These are phyloP conservation scores for Xylaria sp. DNA, from an alignment of 2,329 filamentous ascomycete genomes.

Conservation along the genomic window DNA sequence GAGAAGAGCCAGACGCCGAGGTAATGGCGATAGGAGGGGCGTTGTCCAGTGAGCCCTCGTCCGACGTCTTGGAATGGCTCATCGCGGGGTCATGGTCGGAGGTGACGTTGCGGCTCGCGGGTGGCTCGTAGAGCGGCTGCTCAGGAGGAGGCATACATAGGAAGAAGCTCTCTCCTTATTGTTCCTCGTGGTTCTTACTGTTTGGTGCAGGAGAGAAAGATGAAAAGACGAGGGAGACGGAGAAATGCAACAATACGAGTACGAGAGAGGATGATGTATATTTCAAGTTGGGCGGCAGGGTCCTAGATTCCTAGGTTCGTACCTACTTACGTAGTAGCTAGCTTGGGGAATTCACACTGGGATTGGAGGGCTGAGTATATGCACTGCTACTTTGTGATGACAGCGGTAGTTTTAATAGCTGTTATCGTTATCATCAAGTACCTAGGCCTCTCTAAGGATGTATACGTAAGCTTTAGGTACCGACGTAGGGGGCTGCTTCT, in stretches of 20 bases:
- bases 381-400: neutral
- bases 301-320: neutral
- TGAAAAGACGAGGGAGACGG: neutral
- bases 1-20: constrained; percentile 18
- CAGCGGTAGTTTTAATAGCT: constrained; percentile 16
- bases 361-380: neutral
- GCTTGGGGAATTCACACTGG: neutral
- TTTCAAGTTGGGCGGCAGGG: neutral
- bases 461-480: neutral
- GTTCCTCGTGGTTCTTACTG: neutral
- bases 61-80: constrained; percentile 45
- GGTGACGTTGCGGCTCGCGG: constrained; percentile 38
- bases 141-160: constrained; percentile 49
- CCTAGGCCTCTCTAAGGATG: too few species aligned
- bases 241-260: neutral
- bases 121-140: constrained; percentile 38
- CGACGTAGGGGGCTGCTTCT: neutral
- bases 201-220: neutral
- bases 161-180: constrained; percentile 13
- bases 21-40: constrained; percentile 32
- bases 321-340: neutral
- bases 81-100: constrained; percentile 49
- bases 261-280: constrained; percentile 1
- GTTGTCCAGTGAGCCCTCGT: constrained; percentile 38
- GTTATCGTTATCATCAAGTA: constrained; percentile 35